Evolutionary conservation across 2,329 filamentous ascomycete genomes (phyloP).

Genomic region (Diaporthe vaccinii): DNA sequence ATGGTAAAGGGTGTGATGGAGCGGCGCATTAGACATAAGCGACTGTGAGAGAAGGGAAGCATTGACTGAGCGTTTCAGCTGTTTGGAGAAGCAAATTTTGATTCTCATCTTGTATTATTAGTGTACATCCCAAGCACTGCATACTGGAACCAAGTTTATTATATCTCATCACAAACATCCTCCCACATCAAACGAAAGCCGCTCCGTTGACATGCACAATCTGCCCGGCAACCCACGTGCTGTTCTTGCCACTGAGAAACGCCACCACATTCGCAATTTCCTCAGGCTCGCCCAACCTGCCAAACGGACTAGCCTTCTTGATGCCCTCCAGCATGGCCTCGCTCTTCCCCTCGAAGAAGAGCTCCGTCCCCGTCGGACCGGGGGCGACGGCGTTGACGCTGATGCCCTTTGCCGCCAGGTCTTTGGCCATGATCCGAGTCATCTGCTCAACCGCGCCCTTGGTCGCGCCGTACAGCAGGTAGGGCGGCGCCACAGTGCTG

Average conservation of each 20-base stretch:
- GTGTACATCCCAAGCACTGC: accelerated
- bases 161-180: not conserved
- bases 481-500: slow-evolving; percentile 57
- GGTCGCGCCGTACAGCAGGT: slow-evolving; percentile 66
- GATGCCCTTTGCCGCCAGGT: slow-evolving; percentile 65
- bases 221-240: slow-evolving; percentile 62
- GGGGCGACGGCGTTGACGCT: slow-evolving; percentile 58
- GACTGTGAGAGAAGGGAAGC: not conserved
- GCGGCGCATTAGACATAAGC: not conserved
- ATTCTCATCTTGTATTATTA: slow-evolving; percentile 1
- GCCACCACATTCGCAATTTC: slow-evolving; percentile 62
- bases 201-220: slow-evolving; percentile 60
- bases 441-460: slow-evolving; percentile 74
- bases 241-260: slow-evolving; percentile 56
- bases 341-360: slow-evolving; percentile 66
- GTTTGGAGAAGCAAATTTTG: not conserved
- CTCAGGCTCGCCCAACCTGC: slow-evolving; percentile 60
- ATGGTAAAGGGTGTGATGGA: not conserved
- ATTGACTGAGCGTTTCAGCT: not conserved
- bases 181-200: slow-evolving; percentile 19
- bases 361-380: slow-evolving; percentile 66
- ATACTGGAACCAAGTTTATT: not conserved
- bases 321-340: slow-evolving; percentile 60
- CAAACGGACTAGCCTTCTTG: slow-evolving; percentile 56
- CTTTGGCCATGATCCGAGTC: slow-evolving; percentile 67